A percentile compares a stretch with the other conserved stretches of the same genome.
These are phyloP conservation scores for Thelonectria olida DNA, from an alignment of 2,329 filamentous ascomycete species.

Conservation along the genomic window DNA sequence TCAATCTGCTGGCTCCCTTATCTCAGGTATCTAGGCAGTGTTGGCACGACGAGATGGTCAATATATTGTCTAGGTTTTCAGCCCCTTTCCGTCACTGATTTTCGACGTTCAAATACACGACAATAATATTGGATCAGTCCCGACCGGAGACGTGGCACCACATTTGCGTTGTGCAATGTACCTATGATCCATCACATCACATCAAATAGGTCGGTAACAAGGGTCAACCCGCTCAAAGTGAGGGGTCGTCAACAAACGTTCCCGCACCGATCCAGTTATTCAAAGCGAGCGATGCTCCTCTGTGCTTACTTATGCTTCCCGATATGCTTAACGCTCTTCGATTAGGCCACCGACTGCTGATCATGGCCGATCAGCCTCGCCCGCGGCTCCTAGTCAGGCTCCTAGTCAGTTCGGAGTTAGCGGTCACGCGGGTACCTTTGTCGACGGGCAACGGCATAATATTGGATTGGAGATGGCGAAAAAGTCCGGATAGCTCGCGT, in stretches of 20 bases:
- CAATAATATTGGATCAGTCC: too few species aligned
- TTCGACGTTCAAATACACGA: too few species aligned
- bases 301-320: neutral
- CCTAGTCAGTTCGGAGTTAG: neutral
- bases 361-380: neutral
- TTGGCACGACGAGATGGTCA: too few species aligned
- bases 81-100: too few species aligned
- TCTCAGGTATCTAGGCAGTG: too few species aligned
- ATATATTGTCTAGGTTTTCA: too few species aligned
- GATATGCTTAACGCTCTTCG: neutral
- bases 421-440: neutral
- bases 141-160: too few species aligned
- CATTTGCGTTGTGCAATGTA: neutral
- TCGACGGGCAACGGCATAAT: neutral
- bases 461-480: neutral
- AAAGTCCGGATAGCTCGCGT: neutral
- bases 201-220: too few species aligned
- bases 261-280: neutral
- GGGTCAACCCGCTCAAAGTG: neutral
- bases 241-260: neutral
- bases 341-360: neutral
- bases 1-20: too few species aligned
- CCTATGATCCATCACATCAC: too few species aligned
- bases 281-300: too few species aligned
- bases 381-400: neutral